These are phyloP conservation scores for Viola pubescens DNA, from an alignment of 441 rosid genomes.

Conservation along the genomic window DNA sequence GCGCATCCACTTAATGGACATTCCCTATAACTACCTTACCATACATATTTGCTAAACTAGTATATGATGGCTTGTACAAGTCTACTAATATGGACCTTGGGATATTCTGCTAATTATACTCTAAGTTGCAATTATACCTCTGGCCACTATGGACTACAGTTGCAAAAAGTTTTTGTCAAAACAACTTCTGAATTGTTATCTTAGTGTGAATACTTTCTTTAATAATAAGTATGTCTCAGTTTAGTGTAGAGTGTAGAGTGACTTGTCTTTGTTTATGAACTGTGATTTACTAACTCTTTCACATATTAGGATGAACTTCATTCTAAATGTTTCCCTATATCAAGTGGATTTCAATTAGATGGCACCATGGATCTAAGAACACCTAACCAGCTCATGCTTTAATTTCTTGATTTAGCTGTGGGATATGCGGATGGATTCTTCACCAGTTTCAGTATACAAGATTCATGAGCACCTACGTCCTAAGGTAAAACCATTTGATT, in stretches of 20 bases:
- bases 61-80: constrained; percentile 1
- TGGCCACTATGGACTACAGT: neutral
- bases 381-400: constrained; percentile 21
- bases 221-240: neutral
- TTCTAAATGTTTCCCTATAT: neutral
- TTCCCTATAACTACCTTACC: constrained; percentile 1
- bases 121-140: neutral
- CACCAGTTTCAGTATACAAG: constrained; percentile 49
- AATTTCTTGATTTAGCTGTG: constrained; percentile 38
- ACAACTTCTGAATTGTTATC: neutral
- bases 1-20: constrained; percentile 7
- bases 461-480: constrained; percentile 57
- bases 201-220: neutral
- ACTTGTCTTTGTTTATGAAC: neutral
- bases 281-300: neutral
- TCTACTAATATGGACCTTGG: neutral
- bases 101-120: neutral
- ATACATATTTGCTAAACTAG: neutral
- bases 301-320: neutral
- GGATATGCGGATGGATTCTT: constrained; percentile 55
- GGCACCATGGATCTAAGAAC: constrained; percentile 3
- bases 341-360: neutral
- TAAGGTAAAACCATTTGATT: constrained; percentile 32
- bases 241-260: neutral
- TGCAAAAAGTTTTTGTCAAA: neutral